Evolutionary conservation across 176 grass and related monocot species (phyloP).

Genomic region (Oryza brachyantha): DNA sequence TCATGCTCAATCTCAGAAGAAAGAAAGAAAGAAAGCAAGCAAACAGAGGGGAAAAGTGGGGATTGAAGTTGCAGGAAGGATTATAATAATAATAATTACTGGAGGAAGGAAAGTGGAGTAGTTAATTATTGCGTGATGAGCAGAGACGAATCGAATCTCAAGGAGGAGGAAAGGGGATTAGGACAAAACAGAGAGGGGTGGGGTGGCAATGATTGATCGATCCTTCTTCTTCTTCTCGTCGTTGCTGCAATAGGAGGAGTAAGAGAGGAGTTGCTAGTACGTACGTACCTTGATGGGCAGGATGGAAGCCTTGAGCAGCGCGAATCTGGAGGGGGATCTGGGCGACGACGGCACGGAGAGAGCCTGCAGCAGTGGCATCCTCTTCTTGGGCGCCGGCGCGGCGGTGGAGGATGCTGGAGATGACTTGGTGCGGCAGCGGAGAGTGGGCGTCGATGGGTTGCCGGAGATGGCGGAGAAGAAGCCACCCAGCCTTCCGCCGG

Average conservation of each 20-base stretch:
- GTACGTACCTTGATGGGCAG: slow-evolving; percentile 52
- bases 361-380: slow-evolving; percentile 57
- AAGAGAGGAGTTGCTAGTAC: not conserved
- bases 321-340: slow-evolving; percentile 85
- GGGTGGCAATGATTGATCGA: slow-evolving; percentile 43
- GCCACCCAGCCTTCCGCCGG: slow-evolving; percentile 39
- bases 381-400: slow-evolving; percentile 13
- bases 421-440: slow-evolving; percentile 55
- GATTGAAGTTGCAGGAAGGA: not conserved
- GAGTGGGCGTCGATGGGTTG: slow-evolving; percentile 29
- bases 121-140: slow-evolving; percentile 15
- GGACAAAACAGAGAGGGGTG: slow-evolving; percentile 48
- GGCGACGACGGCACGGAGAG: slow-evolving; percentile 75
- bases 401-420: slow-evolving; percentile 9
- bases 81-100: not conserved
- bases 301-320: slow-evolving; percentile 77
- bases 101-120: slow-evolving; percentile 31
- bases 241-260: not conserved
- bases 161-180: slow-evolving; percentile 21
- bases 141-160: slow-evolving; percentile 41
- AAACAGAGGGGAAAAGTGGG: not conserved
- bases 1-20: too few relatives aligned
- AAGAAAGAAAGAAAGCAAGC: not conserved
- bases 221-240: not conserved
- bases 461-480: slow-evolving; percentile 63